Base-by-base conservation (phyloP, 768 basidiomycete species). In the Collybia mongolica region DNA sequence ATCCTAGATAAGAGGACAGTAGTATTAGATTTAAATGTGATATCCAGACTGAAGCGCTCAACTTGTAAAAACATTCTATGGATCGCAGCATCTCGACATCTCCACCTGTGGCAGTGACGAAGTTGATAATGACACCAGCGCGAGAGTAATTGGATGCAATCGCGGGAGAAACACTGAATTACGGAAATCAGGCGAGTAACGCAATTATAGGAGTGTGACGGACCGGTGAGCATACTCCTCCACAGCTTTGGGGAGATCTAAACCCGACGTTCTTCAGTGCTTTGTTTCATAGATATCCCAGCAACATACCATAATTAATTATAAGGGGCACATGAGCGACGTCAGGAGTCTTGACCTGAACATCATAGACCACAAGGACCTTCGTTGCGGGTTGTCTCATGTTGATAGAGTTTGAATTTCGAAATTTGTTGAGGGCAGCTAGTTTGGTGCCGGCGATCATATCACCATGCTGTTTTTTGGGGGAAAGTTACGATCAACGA, bases 31-130 rank as follows among this genome's bases (percentile, higher is more conserved):
- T 26, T 41, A 45, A 32, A 39, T 24, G 12, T 35, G 20, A 49
- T 15, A 9, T 32, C 11, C 32, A 6, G 14, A 32, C 5, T 3
- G 32, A 11, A 32, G 32, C 24, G 65, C 68, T 52, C 46, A 67
- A 92, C 91, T 93, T 93, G 80, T 96, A 98, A 73, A 93, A 96
- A 79, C 94, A 96, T 76, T 98, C 96, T 77, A 98, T 98, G 59
- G 90, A 91, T 63, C 96, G 83, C 54, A 98, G 74, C 94, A 98
- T 97, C 73, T 98, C 96, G 48, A 98, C 95, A 66, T 98, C 96
- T 37, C 94, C 95, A 24, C 95, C 94, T 12, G 93, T 94, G 48
- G 95, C 96, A 49, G 95, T 97, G 54, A 98, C 95, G 60, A 98
- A 94, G 68, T 96, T 98, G 63, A 99, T 81, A 53, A 97, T 81